phyloP scores from a whole-genome alignment of 2,329 filamentous ascomycete genomes.

The Fusarium cyanostomum region DNA sequence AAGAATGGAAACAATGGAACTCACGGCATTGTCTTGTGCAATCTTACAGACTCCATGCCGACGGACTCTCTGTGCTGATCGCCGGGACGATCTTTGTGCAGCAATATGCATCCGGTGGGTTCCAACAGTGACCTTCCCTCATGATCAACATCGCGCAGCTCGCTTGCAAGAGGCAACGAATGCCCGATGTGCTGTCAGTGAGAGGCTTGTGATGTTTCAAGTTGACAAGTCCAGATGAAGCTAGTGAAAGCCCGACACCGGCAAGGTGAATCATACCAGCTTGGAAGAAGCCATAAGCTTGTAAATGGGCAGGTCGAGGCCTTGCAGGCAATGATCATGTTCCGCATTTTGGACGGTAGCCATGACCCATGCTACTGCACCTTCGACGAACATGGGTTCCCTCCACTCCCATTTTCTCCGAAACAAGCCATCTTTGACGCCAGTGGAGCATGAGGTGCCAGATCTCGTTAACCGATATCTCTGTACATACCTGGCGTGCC shows the following conservation, averaged over 20 bases:
- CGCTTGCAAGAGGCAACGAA: conserved; percentile 12
- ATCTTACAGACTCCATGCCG: conserved; percentile 22
- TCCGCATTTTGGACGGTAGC: conserved; percentile 22
- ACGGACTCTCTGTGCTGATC: conserved; percentile 27
- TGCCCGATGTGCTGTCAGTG: neutral
- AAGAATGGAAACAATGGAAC: neutral
- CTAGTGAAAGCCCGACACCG: neutral
- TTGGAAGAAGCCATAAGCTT: neutral
- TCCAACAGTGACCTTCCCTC: neutral
- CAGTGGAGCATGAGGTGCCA: conserved; percentile 11
- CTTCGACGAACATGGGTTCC: conserved; percentile 1
- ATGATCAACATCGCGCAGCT: conserved; percentile 19
- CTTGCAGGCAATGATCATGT: conserved; percentile 1
- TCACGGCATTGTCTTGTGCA: conserved; percentile 22
- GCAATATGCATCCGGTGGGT: conserved; percentile 7
- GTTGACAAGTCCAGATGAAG: conserved; percentile 3
- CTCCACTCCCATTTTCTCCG: conserved; percentile 12
- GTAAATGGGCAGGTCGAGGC: conserved; percentile 9
- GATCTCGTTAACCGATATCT: conserved; percentile 7
- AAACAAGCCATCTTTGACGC: conserved; percentile 26
- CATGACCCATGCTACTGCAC: neutral
- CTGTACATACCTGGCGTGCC: neutral
- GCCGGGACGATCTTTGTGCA: conserved; percentile 7
- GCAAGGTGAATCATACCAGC: neutral
- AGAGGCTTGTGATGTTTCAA: conserved; percentile 19